phyloP scores from a whole-genome alignment of 2,329 filamentous ascomycete species.

The Ceratocystis variospora region DNA sequence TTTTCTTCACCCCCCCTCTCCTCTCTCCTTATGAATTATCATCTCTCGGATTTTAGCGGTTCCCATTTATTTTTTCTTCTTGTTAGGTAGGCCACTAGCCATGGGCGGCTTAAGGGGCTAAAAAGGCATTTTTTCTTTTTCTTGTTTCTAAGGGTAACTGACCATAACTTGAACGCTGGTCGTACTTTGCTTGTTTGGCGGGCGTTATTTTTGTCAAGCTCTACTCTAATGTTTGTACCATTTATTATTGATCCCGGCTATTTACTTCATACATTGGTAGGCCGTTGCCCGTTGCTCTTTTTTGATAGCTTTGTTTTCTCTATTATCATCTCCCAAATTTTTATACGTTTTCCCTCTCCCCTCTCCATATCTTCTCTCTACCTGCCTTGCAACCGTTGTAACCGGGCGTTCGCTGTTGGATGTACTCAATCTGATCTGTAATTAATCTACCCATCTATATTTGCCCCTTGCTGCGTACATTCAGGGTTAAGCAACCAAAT shows the following conservation, averaged over 20 bases:
- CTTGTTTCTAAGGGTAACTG: not conserved
- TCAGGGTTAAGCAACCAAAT: not conserved
- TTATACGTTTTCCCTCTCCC: not conserved
- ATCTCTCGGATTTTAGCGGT: not conserved
- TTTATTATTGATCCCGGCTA: not conserved
- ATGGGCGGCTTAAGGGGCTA: not conserved
- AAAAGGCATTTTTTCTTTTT: conserved; percentile 3
- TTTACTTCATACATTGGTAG: not conserved
- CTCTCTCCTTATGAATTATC: not conserved
- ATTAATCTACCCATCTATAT: not conserved
- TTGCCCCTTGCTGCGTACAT: not conserved
- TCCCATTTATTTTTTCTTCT: not conserved
- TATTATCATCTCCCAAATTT: not conserved
- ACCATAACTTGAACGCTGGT: not conserved
- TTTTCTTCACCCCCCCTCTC: not conserved
- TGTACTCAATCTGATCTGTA: not conserved
- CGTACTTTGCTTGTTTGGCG: not conserved
- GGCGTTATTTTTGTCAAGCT: not conserved
- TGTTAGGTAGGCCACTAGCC: no score
- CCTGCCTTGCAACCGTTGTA: not conserved
- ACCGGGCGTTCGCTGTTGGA: not conserved
- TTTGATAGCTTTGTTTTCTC: conserved; percentile 5
- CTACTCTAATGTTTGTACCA: not conserved
- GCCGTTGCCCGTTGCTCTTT: not conserved
- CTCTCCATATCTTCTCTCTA: not conserved